Conservation (phyloP, 345 rosid genomes). For the Salix arbutifolia region DNA sequence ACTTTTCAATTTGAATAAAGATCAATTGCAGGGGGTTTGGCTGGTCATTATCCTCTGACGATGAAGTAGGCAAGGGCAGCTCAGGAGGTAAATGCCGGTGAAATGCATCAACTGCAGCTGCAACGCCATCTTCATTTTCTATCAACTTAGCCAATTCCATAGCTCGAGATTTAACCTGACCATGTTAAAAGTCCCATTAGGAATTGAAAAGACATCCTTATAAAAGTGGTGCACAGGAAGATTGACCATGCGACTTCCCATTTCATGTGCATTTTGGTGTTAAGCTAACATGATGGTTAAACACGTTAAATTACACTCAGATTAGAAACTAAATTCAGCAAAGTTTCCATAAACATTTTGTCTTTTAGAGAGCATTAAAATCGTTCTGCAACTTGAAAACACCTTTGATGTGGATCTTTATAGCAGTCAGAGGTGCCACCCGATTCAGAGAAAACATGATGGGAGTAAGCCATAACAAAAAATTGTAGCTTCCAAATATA, state of each 20-base stretch:
- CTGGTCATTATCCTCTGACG: conserved; percentile 40
- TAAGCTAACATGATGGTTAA: not conserved
- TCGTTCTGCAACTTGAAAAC: not conserved
- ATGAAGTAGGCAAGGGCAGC: conserved; percentile 47
- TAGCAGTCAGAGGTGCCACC: not conserved
- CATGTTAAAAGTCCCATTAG: not conserved
- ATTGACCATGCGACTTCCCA: not conserved
- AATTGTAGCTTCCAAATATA: not conserved
- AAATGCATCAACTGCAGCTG: conserved; percentile 82
- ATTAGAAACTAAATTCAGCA: not conserved
- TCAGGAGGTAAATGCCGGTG: conserved; percentile 77
- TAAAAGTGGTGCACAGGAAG: not conserved
- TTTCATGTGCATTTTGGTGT: not conserved
- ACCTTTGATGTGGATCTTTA: not conserved
- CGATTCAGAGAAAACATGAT: not conserved
- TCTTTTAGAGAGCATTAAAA: not conserved
- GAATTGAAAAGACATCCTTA: not conserved
- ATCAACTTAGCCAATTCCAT: conserved; percentile 66
- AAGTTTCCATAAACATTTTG: not conserved
- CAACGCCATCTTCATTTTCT: conserved; percentile 94
- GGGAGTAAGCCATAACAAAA: too few relatives aligned
- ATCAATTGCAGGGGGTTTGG: conserved; percentile 60
- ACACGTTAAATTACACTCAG: not conserved
- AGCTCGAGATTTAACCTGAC: conserved; percentile 70
- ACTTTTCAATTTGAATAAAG: conserved; percentile 56